Percentiles rank a stretch among this genome's conserved stretches.
phyloP scores from a whole-genome alignment of 2,329 filamentous ascomycete genomes.

The Fusarium sp. region DNA sequence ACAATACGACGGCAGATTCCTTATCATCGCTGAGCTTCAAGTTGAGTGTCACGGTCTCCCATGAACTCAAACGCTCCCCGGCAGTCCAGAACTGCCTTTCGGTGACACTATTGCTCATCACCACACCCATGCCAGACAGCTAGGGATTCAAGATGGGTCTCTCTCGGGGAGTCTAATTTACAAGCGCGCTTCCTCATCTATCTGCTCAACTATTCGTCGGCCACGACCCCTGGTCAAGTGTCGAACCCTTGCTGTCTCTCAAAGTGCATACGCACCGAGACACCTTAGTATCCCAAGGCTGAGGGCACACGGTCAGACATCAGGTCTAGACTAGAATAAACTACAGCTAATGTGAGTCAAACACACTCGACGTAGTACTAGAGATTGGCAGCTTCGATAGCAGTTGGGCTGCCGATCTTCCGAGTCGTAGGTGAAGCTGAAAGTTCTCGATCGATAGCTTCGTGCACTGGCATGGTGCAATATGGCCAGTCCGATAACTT shows the following conservation, averaged over 20 bases:
- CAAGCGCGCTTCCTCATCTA: background rate
- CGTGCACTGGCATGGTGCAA: slow-evolving; percentile 24
- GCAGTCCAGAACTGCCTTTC: background rate
- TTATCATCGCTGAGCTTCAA: background rate
- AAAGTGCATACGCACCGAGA: slow-evolving; percentile 1
- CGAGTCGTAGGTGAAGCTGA: slow-evolving; percentile 6
- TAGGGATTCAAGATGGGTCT: background rate
- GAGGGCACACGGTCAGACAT: slow-evolving; percentile 17
- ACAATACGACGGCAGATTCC: background rate
- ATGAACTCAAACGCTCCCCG: background rate
- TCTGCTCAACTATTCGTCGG: slow-evolving; percentile 7
- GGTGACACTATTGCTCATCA: background rate
- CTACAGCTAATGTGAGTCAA: background rate
- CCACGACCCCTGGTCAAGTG: background rate
- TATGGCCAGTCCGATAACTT: slow-evolving; percentile 4
- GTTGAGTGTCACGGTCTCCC: background rate
- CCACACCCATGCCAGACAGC: background rate
- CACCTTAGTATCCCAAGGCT: slow-evolving; percentile 22
- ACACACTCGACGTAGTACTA: background rate
- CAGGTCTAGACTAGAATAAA: slow-evolving; percentile 26
- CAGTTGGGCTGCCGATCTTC: slow-evolving; percentile 30
- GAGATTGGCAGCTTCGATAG: background rate
- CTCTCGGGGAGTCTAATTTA: background rate
- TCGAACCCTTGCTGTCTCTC: slow-evolving; percentile 1
- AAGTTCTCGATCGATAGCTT: slow-evolving; percentile 1